Base-by-base conservation (phyloP, 257 asterid genomes). In the Capsicum baccatum region DNA sequence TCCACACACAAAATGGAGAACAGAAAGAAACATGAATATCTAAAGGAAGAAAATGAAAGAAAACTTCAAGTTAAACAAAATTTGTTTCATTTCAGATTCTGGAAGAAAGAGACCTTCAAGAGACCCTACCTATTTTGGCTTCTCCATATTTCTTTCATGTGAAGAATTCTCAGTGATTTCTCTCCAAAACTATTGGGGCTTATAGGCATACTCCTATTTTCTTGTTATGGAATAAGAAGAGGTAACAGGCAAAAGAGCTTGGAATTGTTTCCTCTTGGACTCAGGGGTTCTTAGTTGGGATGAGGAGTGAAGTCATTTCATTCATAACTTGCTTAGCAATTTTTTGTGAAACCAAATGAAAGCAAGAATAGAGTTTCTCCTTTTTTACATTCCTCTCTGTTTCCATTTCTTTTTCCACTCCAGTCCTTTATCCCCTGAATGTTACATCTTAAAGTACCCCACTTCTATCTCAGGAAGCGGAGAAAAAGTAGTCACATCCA, bases 381-480 rank as follows among this genome's bases (percentile, higher is more conserved):
- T 16, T 39, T 68, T 39, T 68, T 13, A 4, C 26, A 11, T 68
- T 68, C 54, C 26, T 68, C 54, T 68, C 1, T 39, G 39, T 63
- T 39, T 16, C 52, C 7, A 1, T 37, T 39, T 68, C 78, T 37
- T 68, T 39, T 68, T 47, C 39, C 78, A 68, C 78, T 39, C 1
- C 9, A 39, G 54, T 66, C 73, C 73, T 68, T 68, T 39, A 68
- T 68, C 14, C 54, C 21, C 78, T 68, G 54, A 68, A 15, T 68
- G 78, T 11, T 26, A 12, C 71, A 11, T 64, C 71, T 64, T 64
- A 64, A 64, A 64, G 44, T 33, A 13, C 71, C 9, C 42, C 17
- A 12, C 15, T 64, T 26, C 47, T 64, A 42, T 63, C 44, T 64
- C 17, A 64, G 47, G 4, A 64, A 64, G 71, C 1, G 44, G 17